Percentiles rank a stretch among this genome's conserved stretches.
Evolutionary conservation across 345 rosid species (phyloP).

Genomic region (Cardiospermum halicacabum): DNA sequence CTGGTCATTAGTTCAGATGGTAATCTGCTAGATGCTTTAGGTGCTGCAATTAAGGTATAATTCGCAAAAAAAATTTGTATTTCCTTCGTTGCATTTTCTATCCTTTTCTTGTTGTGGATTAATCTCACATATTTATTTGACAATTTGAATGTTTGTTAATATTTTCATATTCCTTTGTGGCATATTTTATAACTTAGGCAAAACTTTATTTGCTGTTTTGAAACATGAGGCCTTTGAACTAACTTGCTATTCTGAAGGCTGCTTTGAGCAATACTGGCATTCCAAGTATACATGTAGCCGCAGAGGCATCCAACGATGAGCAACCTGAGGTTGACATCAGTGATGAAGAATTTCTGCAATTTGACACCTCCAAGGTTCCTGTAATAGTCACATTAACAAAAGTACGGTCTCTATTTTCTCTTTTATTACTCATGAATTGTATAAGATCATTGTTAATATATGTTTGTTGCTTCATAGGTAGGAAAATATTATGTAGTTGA

Average conservation of each 20-base stretch:
- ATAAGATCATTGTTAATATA: background rate
- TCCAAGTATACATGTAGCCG: constrained; percentile 68
- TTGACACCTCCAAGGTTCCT: constrained; percentile 70
- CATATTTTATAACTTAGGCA: background rate
- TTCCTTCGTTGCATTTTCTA: background rate
- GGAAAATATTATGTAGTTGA: constrained; percentile 73
- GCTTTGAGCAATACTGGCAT: constrained; percentile 88
- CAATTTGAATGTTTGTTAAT: background rate
- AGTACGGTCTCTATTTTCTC: constrained; percentile 29
- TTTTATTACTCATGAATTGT: background rate
- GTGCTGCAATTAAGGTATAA: constrained; percentile 79
- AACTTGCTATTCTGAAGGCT: constrained; percentile 47
- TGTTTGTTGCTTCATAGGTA: constrained; percentile 35
- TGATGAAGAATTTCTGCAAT: constrained; percentile 87
- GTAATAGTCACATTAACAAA: constrained; percentile 75
- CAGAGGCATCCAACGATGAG: constrained; percentile 51
- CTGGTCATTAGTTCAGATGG: constrained; percentile 89
- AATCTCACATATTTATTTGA: background rate
- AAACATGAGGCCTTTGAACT: background rate
- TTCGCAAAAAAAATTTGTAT: background rate
- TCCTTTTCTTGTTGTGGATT: background rate
- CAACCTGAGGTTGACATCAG: constrained; percentile 91
- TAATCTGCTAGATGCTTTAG: constrained; percentile 71
- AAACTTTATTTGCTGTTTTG: background rate
- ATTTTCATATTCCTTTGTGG: background rate